Evolutionary conservation across 176 grass and related monocot species (phyloP).

Genomic region (Cenchrus fungigraminus): DNA sequence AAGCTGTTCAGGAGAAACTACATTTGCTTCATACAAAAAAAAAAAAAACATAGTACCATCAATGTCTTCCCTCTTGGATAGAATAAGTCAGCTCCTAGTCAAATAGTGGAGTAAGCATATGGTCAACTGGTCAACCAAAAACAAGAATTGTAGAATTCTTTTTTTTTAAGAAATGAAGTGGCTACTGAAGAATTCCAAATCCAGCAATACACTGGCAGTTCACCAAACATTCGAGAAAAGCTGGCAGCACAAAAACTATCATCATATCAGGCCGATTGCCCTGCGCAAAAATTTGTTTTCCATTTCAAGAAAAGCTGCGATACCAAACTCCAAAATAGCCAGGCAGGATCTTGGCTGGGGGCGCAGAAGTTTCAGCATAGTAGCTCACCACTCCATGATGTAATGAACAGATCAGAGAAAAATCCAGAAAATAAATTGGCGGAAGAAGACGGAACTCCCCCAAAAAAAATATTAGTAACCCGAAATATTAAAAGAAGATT

Average conservation of each 20-base stretch:
- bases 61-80: constrained; percentile 6
- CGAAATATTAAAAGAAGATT: constrained; percentile 9
- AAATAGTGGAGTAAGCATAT: not conserved
- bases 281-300: not conserved
- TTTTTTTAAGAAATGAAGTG: not conserved
- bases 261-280: constrained; percentile 1
- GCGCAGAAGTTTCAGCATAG: constrained; percentile 6
- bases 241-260: constrained; percentile 8
- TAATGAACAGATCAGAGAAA: constrained; percentile 15
- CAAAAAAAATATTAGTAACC: constrained; percentile 17
- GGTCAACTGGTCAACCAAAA: constrained; percentile 19
- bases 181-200: not conserved
- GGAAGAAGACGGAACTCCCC: not conserved
- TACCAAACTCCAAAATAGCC: constrained; percentile 27
- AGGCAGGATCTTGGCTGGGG: constrained; percentile 5
- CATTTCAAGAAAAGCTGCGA: constrained; percentile 22
- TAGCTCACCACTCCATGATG: constrained; percentile 2
- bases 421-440: not conserved
- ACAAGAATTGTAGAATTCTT: not conserved
- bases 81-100: constrained; percentile 27
- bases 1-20: not conserved
- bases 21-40: constrained; percentile 3
- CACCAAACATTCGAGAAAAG: constrained; percentile 2
- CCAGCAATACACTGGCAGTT: not conserved
- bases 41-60: not conserved